These are phyloP conservation scores for Metschnikowia henanensis DNA, from an alignment of 805 yeast species.

Conservation along the genomic window DNA sequence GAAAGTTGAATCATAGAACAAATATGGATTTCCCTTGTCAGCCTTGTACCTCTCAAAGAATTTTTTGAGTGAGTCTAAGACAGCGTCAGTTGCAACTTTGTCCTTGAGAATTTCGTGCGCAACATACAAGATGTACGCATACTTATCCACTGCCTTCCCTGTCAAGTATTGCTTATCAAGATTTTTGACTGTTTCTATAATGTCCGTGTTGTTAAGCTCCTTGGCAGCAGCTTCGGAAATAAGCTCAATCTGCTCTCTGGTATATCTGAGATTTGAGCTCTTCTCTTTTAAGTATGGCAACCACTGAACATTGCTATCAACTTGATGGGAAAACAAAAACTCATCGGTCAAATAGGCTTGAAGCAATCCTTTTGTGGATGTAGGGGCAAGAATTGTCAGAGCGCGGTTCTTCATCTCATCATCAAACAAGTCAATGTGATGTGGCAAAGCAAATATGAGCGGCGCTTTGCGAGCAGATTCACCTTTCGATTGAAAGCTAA, in stretches of 20 bases:
- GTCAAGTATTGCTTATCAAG: constrained; percentile 48
- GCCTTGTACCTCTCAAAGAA: constrained; percentile 43
- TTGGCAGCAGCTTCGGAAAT: constrained; percentile 46
- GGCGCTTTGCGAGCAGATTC: constrained; percentile 47
- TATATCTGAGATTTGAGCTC: constrained; percentile 34
- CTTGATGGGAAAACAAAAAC: constrained; percentile 38
- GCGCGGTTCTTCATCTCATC: constrained; percentile 24
- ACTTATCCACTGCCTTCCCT: constrained; percentile 45
- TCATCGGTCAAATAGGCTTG: constrained; percentile 42
- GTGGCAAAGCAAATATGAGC: constrained; percentile 67
- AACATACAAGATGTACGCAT: constrained; percentile 54
- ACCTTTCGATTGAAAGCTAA: constrained; percentile 52
- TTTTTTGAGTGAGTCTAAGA: constrained; percentile 37
- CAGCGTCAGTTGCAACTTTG: constrained; percentile 33
- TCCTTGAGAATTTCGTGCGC: constrained; percentile 49
- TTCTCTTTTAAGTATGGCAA: constrained; percentile 44
- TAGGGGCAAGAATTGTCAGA: constrained; percentile 47
- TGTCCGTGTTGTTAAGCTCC: constrained; percentile 46
- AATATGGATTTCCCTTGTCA: constrained; percentile 48
- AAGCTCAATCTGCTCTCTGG: constrained; percentile 43
- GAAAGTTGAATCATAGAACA: constrained; percentile 54
- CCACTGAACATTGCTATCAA: constrained; percentile 42
- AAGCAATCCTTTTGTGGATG: constrained; percentile 57
- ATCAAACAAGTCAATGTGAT: constrained; percentile 51
- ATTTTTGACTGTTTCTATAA: constrained; percentile 36